These are phyloP conservation scores for Aristolochia californica DNA, from an alignment of 164 flowering plant genomes.

Conservation along the genomic window DNA sequence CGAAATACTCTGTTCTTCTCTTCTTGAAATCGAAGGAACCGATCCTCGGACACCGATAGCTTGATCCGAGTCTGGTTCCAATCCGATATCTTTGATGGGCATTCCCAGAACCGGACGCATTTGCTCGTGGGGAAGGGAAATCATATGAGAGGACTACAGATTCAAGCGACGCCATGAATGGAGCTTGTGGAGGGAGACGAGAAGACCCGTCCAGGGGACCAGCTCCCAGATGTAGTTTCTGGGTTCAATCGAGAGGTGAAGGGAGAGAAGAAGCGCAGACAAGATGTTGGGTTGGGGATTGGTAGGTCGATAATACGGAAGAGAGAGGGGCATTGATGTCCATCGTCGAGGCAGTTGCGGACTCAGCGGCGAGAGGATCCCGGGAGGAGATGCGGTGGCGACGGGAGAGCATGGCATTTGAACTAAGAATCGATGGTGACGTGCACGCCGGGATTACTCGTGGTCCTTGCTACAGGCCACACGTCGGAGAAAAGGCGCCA, in stretches of 20 bases:
- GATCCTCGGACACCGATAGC: slow-evolving; percentile 8
- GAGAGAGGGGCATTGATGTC: neutral
- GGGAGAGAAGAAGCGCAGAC: slow-evolving; percentile 2
- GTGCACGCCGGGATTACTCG: too few relatives aligned
- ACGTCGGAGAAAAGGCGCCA: too few relatives aligned
- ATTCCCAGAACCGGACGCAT: slow-evolving; percentile 4
- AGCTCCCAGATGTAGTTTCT: slow-evolving; percentile 6
- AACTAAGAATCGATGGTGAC: too few relatives aligned
- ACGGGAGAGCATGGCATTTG: too few relatives aligned
- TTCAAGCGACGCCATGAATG: neutral
- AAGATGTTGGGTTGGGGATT: neutral
- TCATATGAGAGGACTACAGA: neutral
- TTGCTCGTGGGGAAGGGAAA: neutral
- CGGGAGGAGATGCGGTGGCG: neutral
- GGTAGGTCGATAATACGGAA: neutral
- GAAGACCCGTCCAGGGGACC: too few relatives aligned
- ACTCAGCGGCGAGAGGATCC: neutral
- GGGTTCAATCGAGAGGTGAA: slow-evolving; percentile 4
- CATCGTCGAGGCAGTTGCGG: neutral
- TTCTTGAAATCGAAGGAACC: slow-evolving; percentile 4
- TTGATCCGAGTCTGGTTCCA: neutral
- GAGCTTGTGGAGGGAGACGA: neutral
- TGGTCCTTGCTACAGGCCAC: too few relatives aligned
- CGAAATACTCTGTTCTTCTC: slow-evolving; percentile 2
- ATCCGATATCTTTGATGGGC: slow-evolving; percentile 16